phyloP scores from a whole-genome alignment of 306 rosid genomes.

The Castanea sativa region DNA sequence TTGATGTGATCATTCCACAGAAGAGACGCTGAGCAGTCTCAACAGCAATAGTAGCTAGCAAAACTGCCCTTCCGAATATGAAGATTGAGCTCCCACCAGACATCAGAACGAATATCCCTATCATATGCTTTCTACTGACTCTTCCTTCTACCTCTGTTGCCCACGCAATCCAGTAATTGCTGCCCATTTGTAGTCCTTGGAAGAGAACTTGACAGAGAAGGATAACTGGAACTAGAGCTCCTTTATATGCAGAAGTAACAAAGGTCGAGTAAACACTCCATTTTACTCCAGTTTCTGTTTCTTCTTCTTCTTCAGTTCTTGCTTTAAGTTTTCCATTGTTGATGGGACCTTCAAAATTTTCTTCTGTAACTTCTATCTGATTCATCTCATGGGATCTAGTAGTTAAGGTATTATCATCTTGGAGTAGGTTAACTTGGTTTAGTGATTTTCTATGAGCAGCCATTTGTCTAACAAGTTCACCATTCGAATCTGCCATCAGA shows the following conservation, averaged over 20 bases:
- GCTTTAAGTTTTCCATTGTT: conserved; percentile 29
- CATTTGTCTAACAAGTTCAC: conserved; percentile 77
- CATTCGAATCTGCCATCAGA: conserved; percentile 46
- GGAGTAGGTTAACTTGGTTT: conserved; percentile 52
- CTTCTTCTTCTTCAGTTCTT: conserved; percentile 63
- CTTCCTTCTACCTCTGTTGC: conserved; percentile 54
- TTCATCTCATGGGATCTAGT: conserved; percentile 35
- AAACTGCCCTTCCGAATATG: conserved; percentile 77
- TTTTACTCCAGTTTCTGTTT: conserved; percentile 74
- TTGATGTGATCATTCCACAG: conserved; percentile 65
- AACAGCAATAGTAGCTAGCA: conserved; percentile 66
- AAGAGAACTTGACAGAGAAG: conserved; percentile 81
- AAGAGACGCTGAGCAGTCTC: conserved; percentile 78
- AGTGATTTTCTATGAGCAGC: conserved; percentile 72
- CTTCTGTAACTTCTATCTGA: conserved; percentile 58
- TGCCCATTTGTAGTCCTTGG: conserved; percentile 81
- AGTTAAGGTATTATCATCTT: conserved; percentile 31
- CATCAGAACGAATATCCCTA: conserved; percentile 53
- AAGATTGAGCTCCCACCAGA: conserved; percentile 87
- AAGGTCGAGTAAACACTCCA: conserved; percentile 87
- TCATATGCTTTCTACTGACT: conserved; percentile 44
- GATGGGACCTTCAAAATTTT: conserved; percentile 29
- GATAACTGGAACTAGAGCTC: conserved; percentile 73
- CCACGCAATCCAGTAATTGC: conserved; percentile 96
- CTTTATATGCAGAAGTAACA: conserved; percentile 69